A percentile compares a stretch with the other conserved stretches of the same genome.
Conservation (phyloP, 148 eudicot genomes). For the Salicornia ramosissima region DNA sequence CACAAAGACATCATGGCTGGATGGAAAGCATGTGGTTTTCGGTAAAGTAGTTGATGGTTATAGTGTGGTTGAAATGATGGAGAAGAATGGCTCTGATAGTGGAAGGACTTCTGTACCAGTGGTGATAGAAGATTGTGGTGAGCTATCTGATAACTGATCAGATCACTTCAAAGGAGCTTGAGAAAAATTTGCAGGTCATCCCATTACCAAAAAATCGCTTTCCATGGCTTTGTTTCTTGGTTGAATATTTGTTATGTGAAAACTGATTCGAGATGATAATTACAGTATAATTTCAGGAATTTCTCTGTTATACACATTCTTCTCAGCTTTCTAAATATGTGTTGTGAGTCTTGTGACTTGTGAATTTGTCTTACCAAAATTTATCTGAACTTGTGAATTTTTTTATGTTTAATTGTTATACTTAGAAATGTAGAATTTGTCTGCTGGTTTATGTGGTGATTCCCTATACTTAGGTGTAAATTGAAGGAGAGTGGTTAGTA, state of each 20-base stretch:
- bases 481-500: too few relatives aligned
- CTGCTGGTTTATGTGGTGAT: too few relatives aligned
- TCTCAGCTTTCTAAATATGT: background rate
- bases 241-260: background rate
- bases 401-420: too few relatives aligned
- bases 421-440: too few relatives aligned
- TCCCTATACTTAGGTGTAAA: too few relatives aligned
- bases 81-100: conserved; percentile 43
- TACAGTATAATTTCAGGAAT: background rate
- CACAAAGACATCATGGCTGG: conserved; percentile 59
- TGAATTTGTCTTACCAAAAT: too few relatives aligned
- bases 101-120: conserved; percentile 46
- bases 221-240: background rate
- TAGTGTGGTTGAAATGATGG: conserved; percentile 50
- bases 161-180: background rate
- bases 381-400: too few relatives aligned
- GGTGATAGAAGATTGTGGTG: conserved; percentile 62
- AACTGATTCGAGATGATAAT: background rate
- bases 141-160: conserved; percentile 31
- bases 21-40: conserved; percentile 74
- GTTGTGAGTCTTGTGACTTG: too few relatives aligned
- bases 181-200: background rate
- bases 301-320: background rate
- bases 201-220: background rate
- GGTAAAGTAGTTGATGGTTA: conserved; percentile 60